Evolutionary conservation across 2,329 filamentous ascomycete genomes (phyloP), one percentile per base, ranked within the genome.

Genomic region (Colletotrichum sidae): DNA sequence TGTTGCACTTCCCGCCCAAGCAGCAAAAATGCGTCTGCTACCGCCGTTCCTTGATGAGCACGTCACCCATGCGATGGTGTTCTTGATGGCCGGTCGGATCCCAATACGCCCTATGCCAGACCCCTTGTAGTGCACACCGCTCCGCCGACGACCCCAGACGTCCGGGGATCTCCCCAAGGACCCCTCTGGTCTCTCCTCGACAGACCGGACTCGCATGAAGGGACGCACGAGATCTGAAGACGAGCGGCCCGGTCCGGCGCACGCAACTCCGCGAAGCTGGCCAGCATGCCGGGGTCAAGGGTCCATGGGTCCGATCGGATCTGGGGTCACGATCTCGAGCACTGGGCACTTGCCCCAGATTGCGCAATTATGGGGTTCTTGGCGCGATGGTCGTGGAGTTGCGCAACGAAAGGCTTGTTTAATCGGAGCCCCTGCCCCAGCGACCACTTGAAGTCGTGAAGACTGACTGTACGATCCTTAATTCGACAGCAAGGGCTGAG

Each of bases 341-440:
- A 10, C 44, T 17, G 44, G 25, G 39, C 46, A 46, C 46, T 47
- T 52, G 41, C 46, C 52, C 58, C 52, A 62, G 62, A 62, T 62
- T 46, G 58, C 52, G 62, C 62, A 50, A 62, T 62, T 53, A 65
- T 47, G 62, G 58, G 58, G 41, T 35, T 33, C 52, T 56, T 56
- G 52, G 52, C 58, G 46, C 41, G 46, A 62, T 62, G 42, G 2
- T n/a, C 46, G n/a, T 11, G 10, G 1, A 15, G 12, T 37, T 17
- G 11, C 33, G 44, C 45, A 25, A 49, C 6, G 33, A 60, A 17
- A 34, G 34, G 11, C 33, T 25, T 25, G 3, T 38, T 45, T 45
- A 7, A 6, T 6, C 8, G 13, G 7, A 12, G 1, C 37, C 2
- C 33, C 11, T 7, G 6, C 41, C 8, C 15, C 4, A 2, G 13